These are phyloP conservation scores for Leishmania aethiopica DNA, from an alignment of 208 protist species.

Conservation along the genomic window DNA sequence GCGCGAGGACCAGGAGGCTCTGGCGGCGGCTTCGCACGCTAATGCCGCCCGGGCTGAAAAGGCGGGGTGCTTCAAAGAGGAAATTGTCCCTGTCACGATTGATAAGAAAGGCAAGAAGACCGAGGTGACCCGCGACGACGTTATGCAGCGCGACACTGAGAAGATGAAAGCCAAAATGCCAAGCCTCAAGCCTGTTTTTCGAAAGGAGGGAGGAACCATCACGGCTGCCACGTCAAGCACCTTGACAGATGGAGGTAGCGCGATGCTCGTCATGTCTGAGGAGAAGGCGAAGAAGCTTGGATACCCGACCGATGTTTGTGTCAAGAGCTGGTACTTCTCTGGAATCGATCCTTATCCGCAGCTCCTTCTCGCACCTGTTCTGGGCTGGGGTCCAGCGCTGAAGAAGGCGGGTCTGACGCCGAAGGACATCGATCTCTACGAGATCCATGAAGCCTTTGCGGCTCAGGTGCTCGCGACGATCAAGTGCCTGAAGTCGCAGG, in stretches of 20 bases:
- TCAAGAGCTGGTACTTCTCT: slow-evolving; percentile 75
- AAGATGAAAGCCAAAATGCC: slow-evolving; percentile 71
- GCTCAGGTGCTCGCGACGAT: slow-evolving; percentile 87
- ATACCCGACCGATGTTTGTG: slow-evolving; percentile 67
- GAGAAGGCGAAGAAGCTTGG: slow-evolving; percentile 78
- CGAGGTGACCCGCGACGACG: slow-evolving; percentile 60
- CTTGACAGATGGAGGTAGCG: slow-evolving; percentile 82
- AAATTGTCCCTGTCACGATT: slow-evolving; percentile 63
- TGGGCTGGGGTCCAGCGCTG: slow-evolving; percentile 75
- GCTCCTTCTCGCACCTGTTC: slow-evolving; percentile 81
- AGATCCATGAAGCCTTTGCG: slow-evolving; percentile 92
- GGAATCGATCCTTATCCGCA: slow-evolving; percentile 89
- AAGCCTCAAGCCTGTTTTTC: slow-evolving; percentile 75
- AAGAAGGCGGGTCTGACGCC: slow-evolving; percentile 69
- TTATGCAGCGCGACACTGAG: slow-evolving; percentile 64
- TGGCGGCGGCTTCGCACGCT: slow-evolving; percentile 65
- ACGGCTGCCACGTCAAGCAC: slow-evolving; percentile 79
- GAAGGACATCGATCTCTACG: slow-evolving; percentile 86
- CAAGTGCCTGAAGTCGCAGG: slow-evolving; percentile 63
- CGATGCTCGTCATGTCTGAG: slow-evolving; percentile 87
- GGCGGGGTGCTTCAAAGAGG: slow-evolving; percentile 76
- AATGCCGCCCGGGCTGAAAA: slow-evolving; percentile 65
- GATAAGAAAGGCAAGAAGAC: slow-evolving; percentile 44
- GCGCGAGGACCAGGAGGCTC: slow-evolving; percentile 70
- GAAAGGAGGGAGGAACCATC: slow-evolving; percentile 77